Base-by-base conservation (phyloP, 192 early-diverging fungal genomes). In the Pilaira anomala region DNA sequence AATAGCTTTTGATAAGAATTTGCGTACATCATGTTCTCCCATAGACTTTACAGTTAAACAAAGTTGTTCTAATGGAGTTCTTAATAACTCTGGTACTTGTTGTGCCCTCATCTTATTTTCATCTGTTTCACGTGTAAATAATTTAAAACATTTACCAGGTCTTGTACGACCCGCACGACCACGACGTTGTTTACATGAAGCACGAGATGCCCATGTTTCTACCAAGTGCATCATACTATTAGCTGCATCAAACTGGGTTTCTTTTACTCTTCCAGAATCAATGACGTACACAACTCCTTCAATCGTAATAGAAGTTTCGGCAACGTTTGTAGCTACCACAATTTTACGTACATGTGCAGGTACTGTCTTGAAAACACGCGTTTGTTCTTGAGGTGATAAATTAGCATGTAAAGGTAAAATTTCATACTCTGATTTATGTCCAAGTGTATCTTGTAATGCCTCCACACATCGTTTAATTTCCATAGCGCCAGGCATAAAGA, bases 111-210 rank as follows among this genome's bases (percentile, higher is more conserved):
- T 86, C 33, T 80, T 71, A 8, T 36, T 54, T 7, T 71, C 48
- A 29, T 82, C 66, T 0, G 67, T 70, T 3, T 46, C 48, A 6
- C 78, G 79, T 1, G 85, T 75, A 60, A 87, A 88, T 29, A 96
- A 55, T 28, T 88, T 84, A 66, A 78, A 94, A 55, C 90, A 93
- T 3, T 84, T 76, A 28, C 94, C 94, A 3, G 78, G 80, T 30
- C 82, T 77, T 2, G 87, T 85, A 57, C 94, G 84, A 44, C 94
- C 94, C 3, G 94, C 94, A 46, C 94, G 86, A 50, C 94, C 80
- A 59, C 78, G 77, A 29, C 80, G 80, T 67, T 91, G 88, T 13
- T 74, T 78, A 14, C 80, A 78, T 0, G 86, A 80, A 0, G 88
- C 88, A 45, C 76, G 69, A 13, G 76, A 76, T 8, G 76, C 62